Evolutionary conservation across 2,329 filamentous ascomycete species (phyloP), one percentile per base, ranked within the genome.

Genomic region (Biscogniauxia mediterranea): DNA sequence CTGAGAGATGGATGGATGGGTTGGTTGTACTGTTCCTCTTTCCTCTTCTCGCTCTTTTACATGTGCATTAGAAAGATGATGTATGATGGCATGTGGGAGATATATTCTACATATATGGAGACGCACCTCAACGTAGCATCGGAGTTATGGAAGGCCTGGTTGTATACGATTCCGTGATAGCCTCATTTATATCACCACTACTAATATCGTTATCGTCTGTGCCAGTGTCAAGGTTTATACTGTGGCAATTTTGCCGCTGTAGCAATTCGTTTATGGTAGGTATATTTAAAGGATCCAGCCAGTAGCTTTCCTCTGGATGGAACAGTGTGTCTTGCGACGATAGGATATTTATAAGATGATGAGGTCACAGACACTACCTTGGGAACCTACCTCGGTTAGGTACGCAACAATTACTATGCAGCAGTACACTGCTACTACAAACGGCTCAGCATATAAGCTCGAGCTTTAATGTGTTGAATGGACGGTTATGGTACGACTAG

Each of bases 51-150:
- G 5, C 38, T 46, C 38, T 46, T 46, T 11, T 46, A 46, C 38
- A 5, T 11, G 15, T 11, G 13, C 38, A 46, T 46, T 38, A 38
- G 23, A 23, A 23, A 23, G 2, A 23, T 23, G 32, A 38, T 20
- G n/a, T 52, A 52, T 52, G n/a, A 13, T 11, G 8, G n/a, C 51
- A 21, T 26, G 19, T 20, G 42, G 38, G 28, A 32, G 28, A 32
- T 32, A 20, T n/a, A 25, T 20, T 58, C 20, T 58, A 38, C n/a
- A 52, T 55, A 58, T 58, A 59, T 52, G 58, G 54, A 32, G 28
- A 61, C 54, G 59, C 57, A 64, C 61, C 55, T 65, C 64, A 65
- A 65, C 59, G 64, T 60, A 59, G 64, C 62, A 65, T 64, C n/a
- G 61, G 62, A 59, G 63, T 66, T 65, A 55, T 52, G 58, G 56